Base-by-base conservation (phyloP, 306 rosid species). In the Sophora flavescens region DNA sequence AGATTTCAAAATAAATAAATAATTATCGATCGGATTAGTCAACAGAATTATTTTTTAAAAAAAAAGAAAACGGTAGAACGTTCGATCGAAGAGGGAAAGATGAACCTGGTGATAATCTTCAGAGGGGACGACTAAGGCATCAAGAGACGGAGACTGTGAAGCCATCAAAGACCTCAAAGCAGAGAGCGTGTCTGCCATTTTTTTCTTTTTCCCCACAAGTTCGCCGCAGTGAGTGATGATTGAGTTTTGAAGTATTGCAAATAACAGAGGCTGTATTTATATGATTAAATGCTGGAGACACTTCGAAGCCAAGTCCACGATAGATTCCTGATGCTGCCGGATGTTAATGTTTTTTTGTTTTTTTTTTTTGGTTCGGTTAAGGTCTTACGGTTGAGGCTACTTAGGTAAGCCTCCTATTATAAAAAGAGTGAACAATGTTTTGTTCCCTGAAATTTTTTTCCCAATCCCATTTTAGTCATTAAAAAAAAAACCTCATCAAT, bases 21-120 rank as follows among this genome's bases (percentile, higher is more conserved):
- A 22, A 22, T 22, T 22, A 28, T 47, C 60, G 2, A 73, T 12
- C 38, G 9, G 28, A 67, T 70, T 54, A 73, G 22, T 44, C 15
- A 36, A 36, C 4, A 38, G 28, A 41, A 50, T 13, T 3, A 47
- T 47, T 12, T 3, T 0, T n/a, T n/a, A n/a, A n/a, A 11, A 47
- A 2, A 65, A 32, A 52, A 58, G 48, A 28, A 6, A 11, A 33
- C 18, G 0, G 3, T 60, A 65, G 35, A 16, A 52, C 0, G 30
- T 51, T 41, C 18, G 39, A 70, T 68, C 63, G 3, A 4, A 41
- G 70, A 68, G 6, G 32, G 38, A 63, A 26, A 6, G 62, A 33
- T 1, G 48, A 17, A 95, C 99, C 97, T 92, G 99, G 32, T 96
- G 99, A 82, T 90, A 90, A 78, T 96, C 99, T 85, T 96, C 98